Percentiles rank a stretch among this genome's conserved stretches.
Evolutionary conservation across 257 asterid genomes (phyloP).

Genomic region (Fraxinus excelsior): DNA sequence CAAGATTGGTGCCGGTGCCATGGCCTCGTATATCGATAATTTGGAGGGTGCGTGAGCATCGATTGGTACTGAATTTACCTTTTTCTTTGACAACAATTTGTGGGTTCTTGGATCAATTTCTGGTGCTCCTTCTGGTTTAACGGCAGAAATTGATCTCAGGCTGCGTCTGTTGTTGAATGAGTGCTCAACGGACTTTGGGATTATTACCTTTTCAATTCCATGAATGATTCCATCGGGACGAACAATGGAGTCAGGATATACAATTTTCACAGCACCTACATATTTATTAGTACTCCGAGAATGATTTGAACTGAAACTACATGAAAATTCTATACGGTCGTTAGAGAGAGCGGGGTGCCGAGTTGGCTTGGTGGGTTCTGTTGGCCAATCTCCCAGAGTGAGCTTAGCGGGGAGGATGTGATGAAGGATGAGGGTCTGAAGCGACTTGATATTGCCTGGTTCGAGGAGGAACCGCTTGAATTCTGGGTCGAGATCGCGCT

Average conservation of each 20-base stretch:
- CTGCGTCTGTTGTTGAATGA: conserved; percentile 49
- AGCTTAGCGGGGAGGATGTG: conserved; percentile 46
- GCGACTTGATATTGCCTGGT: conserved; percentile 53
- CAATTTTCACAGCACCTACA: conserved; percentile 34
- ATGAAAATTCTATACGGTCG: conserved; percentile 9
- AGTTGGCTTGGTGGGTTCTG: background rate
- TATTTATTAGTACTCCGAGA: conserved; percentile 20
- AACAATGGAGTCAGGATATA: conserved; percentile 37
- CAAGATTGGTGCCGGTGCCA: conserved; percentile 54
- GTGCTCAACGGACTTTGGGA: conserved; percentile 56
- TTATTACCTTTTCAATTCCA: conserved; percentile 45
- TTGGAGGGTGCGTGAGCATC: conserved; percentile 32
- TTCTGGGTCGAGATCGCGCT: conserved; percentile 58
- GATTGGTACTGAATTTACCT: conserved; percentile 25
- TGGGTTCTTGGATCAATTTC: conserved; percentile 53
- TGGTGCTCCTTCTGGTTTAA: conserved; percentile 57
- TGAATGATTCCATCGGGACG: conserved; percentile 60
- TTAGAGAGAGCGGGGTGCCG: conserved; percentile 11
- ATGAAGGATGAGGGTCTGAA: conserved; percentile 47
- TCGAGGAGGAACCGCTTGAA: conserved; percentile 55
- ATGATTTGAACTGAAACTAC: background rate
- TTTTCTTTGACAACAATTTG: conserved; percentile 29
- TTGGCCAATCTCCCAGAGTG: conserved; percentile 31
- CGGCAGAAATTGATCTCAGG: conserved; percentile 49
- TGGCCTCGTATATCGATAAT: conserved; percentile 43